A percentile compares a stretch with the other conserved stretches of the same genome.
Conservation (phyloP, 176 grass and related monocot genomes). For the Phoenix roebelenii region DNA sequence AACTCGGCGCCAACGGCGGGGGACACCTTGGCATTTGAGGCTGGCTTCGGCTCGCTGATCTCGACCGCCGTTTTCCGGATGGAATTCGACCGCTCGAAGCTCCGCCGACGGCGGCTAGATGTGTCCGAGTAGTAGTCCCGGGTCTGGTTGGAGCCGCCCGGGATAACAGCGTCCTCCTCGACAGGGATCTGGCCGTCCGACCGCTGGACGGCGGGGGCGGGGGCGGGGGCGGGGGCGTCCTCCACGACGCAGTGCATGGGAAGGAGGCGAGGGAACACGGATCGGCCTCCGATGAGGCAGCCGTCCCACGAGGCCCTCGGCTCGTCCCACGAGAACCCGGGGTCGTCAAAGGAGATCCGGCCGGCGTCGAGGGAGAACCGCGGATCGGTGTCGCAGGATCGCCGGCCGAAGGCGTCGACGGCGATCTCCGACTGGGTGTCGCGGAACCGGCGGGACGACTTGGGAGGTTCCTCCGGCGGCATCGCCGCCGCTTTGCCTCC, state of each 20-base stretch:
- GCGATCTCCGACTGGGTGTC: constrained; percentile 35
- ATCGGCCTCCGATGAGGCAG: constrained; percentile 18
- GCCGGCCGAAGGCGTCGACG: constrained; percentile 12
- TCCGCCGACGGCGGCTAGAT: constrained; percentile 61
- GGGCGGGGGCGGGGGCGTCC: neutral
- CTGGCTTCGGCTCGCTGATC: neutral
- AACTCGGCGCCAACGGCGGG: constrained; percentile 40
- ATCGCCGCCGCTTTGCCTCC: constrained; percentile 12
- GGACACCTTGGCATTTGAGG: constrained; percentile 69
- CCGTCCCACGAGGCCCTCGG: constrained; percentile 51
- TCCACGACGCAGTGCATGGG: constrained; percentile 38
- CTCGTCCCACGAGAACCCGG: constrained; percentile 32
- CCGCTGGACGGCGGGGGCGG: constrained; percentile 8
- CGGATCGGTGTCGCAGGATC: constrained; percentile 37
- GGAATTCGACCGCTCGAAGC: constrained; percentile 61
- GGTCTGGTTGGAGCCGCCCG: constrained; percentile 60
- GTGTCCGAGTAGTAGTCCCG: constrained; percentile 86
- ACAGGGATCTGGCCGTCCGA: constrained; percentile 66
- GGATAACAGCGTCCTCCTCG: constrained; percentile 23
- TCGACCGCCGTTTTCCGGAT: constrained; percentile 35
- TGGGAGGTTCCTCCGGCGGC: constrained; percentile 16
- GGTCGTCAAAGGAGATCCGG: constrained; percentile 32
- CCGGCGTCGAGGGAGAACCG: constrained; percentile 30
- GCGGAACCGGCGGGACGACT: constrained; percentile 17
- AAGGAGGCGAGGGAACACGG: constrained; percentile 21